Evolutionary conservation across 495 filamentous ascomycete genomes (phyloP).

Genomic region (Tuber calosporum): DNA sequence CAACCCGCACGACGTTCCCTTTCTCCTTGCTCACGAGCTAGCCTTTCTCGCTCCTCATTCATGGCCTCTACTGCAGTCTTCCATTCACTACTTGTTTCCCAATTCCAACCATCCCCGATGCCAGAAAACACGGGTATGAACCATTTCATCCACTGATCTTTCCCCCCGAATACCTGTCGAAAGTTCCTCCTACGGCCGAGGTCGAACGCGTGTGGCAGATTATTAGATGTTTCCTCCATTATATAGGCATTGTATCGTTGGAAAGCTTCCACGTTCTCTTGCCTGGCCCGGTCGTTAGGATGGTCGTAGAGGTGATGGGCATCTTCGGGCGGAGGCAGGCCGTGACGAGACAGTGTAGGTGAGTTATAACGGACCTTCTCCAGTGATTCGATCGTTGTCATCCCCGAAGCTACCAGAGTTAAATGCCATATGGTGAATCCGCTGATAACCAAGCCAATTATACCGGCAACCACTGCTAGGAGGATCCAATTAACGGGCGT

Average conservation of each 20-base stretch:
- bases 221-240: conserved; percentile 75
- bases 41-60: conserved; percentile 50
- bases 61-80: conserved; percentile 58
- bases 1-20: conserved; percentile 53
- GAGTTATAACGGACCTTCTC: conserved; percentile 78
- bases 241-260: conserved; percentile 80
- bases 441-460: conserved; percentile 78
- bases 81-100: conserved; percentile 75
- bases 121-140: conserved; percentile 73
- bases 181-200: conserved; percentile 74
- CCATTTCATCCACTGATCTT: conserved; percentile 60
- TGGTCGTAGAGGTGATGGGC: conserved; percentile 49
- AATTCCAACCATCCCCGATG: conserved; percentile 86
- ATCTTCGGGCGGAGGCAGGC: conserved; percentile 45
- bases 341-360: conserved; percentile 34
- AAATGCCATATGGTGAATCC: conserved; percentile 95
- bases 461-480: conserved; percentile 74
- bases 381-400: conserved; percentile 90
- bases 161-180: conserved; percentile 68
- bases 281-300: conserved; percentile 64
- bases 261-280: conserved; percentile 55
- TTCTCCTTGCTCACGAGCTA: conserved; percentile 48
- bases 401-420: conserved; percentile 63
- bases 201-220: conserved; percentile 87
- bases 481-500: conserved; percentile 88